These are phyloP conservation scores for Psilocybe subaeruginosa DNA, from an alignment of 768 basidiomycete genomes.

Conservation along the genomic window DNA sequence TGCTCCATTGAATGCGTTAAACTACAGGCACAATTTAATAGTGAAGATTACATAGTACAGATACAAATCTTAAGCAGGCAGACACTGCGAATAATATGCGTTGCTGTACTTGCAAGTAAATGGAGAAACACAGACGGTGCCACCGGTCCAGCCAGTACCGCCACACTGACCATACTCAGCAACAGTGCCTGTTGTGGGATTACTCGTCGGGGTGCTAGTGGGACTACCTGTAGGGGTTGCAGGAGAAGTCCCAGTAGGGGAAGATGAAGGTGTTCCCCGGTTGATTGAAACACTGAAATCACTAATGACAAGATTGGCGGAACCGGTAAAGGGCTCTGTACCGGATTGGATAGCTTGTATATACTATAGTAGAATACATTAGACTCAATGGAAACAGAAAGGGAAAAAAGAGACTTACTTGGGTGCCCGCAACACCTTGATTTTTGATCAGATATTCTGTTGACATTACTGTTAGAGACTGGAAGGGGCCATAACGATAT, in stretches of 20 bases:
- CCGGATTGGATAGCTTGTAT: slow-evolving; percentile 59
- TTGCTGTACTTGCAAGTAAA: slow-evolving; percentile 13
- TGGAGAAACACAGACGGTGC: slow-evolving; percentile 19
- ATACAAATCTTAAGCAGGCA: neutral
- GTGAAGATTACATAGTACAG: too few species aligned
- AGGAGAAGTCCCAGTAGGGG: neutral
- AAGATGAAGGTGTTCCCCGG: neutral
- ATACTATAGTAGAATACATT: slow-evolving; percentile 32
- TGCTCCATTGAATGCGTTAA: too few species aligned
- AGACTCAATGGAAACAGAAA: neutral
- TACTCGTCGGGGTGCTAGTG: neutral
- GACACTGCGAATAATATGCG: slow-evolving; percentile 21
- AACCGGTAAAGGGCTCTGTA: slow-evolving; percentile 58
- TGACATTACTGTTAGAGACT: slow-evolving; percentile 1
- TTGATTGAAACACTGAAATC: slow-evolving; percentile 19
- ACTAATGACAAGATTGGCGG: slow-evolving; percentile 44
- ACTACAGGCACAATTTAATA: too few species aligned
- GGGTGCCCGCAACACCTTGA: slow-evolving; percentile 49
- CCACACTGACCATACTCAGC: slow-evolving; percentile 17
- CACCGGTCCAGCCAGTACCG: slow-evolving; percentile 20
- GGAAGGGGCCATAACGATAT: too few species aligned
- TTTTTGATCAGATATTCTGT: slow-evolving; percentile 48
- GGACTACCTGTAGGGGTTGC: neutral
- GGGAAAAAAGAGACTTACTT: slow-evolving; percentile 32
- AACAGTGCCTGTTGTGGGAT: neutral